phyloP scores from a whole-genome alignment of 2,329 filamentous ascomycete species.

The Ophiocordyceps camponoti-leonardi region DNA sequence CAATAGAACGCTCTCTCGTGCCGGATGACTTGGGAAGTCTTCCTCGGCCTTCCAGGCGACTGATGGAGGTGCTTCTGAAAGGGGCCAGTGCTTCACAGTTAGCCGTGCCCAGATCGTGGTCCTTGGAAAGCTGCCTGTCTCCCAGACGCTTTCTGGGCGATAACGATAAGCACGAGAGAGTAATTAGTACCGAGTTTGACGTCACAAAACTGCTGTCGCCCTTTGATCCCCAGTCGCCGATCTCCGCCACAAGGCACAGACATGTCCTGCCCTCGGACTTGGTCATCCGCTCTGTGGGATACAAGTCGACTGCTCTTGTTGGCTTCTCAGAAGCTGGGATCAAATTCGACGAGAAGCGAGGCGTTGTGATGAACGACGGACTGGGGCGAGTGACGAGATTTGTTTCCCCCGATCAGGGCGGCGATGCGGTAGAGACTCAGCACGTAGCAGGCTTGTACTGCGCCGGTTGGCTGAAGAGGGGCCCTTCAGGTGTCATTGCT shows the following conservation, averaged over 20 bases:
- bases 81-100: slow-evolving; percentile 39
- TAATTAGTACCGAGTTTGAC: slow-evolving; percentile 54
- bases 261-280: slow-evolving; percentile 44
- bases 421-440: slow-evolving; percentile 16
- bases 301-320: slow-evolving; percentile 62
- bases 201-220: slow-evolving; percentile 36
- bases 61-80: slow-evolving; percentile 68
- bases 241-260: slow-evolving; percentile 29
- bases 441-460: slow-evolving; percentile 63
- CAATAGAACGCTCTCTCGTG: slow-evolving; percentile 47
- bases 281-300: slow-evolving; percentile 89
- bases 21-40: slow-evolving; percentile 52
- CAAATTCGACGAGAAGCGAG: slow-evolving; percentile 56
- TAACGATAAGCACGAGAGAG: slow-evolving; percentile 21
- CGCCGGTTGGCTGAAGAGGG: slow-evolving; percentile 90
- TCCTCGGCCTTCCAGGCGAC: slow-evolving; percentile 55
- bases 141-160: slow-evolving; percentile 50
- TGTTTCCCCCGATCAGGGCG: slow-evolving; percentile 9
- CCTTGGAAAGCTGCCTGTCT: slow-evolving; percentile 69
- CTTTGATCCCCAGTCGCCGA: slow-evolving; percentile 33
- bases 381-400: slow-evolving; percentile 48
- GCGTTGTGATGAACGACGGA: slow-evolving; percentile 70
- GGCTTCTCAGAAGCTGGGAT: slow-evolving; percentile 61
- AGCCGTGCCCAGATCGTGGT: slow-evolving; percentile 52
- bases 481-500: slow-evolving; percentile 88